phyloP scores from a whole-genome alignment of 495 filamentous ascomycete genomes.

The Pseudomonodictys pantanalensis region DNA sequence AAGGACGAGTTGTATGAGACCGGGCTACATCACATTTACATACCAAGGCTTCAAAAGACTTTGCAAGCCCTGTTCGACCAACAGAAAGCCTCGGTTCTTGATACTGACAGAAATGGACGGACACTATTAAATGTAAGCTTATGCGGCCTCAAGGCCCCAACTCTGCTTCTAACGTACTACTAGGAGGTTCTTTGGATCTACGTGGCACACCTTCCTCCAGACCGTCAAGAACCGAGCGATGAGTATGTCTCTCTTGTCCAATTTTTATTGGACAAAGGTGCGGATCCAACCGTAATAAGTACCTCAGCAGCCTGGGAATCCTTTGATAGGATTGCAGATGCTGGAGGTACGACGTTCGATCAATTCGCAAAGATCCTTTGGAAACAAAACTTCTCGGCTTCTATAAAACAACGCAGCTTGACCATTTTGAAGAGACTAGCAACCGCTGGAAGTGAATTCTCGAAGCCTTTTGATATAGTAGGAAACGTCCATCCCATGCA shows the following conservation, averaged over 20 bases:
- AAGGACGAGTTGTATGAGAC: neutral
- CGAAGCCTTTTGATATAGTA: conserved; percentile 1
- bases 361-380: neutral
- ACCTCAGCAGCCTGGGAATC: neutral
- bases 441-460: neutral
- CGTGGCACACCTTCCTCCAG: neutral
- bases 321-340: neutral
- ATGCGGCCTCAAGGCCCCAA: neutral
- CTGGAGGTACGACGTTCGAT: neutral
- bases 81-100: conserved; percentile 6
- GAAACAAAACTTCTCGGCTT: neutral
- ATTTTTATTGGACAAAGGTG: conserved; percentile 6
- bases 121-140: conserved; percentile 7
- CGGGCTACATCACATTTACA: conserved; percentile 2
- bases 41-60: conserved; percentile 8
- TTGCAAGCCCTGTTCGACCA: conserved; percentile 1
- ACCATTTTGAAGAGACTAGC: conserved; percentile 1
- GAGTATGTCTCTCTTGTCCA: conserved; percentile 9
- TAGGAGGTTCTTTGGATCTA: conserved; percentile 4
- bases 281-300: conserved; percentile 8
- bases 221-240: neutral
- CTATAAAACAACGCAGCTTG: neutral
- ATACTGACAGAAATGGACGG: neutral
- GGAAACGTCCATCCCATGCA: neutral
- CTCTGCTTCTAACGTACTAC: neutral